A percentile compares a stretch with the other conserved stretches of the same genome.
These are phyloP conservation scores for Nidularia pulvinata DNA, from an alignment of 768 basidiomycete species.

Conservation along the genomic window DNA sequence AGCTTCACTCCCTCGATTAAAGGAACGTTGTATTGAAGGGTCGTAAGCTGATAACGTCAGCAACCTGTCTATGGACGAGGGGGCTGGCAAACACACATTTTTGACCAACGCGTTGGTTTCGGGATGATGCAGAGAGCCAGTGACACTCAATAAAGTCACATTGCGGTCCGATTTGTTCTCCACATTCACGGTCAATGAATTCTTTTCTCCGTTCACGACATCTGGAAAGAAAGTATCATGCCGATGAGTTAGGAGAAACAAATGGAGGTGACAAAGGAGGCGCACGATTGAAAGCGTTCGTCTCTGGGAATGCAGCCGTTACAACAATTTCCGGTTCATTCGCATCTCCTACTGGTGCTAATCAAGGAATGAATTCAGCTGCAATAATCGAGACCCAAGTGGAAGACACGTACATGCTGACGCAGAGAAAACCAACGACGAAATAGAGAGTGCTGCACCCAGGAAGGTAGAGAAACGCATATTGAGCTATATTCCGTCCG, in stretches of 20 bases:
- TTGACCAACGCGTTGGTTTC: slow-evolving; percentile 65
- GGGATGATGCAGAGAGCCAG: slow-evolving; percentile 68
- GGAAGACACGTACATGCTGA: slow-evolving; percentile 14
- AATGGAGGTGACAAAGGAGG: slow-evolving; percentile 10
- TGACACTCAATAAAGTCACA: slow-evolving; percentile 62
- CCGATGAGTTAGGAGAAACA: slow-evolving; percentile 10
- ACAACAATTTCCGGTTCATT: slow-evolving; percentile 54
- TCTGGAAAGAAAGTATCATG: slow-evolving; percentile 40
- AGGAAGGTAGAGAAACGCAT: slow-evolving; percentile 24
- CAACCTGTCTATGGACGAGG: neutral
- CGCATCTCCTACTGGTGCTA: slow-evolving; percentile 23
- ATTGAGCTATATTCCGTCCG: slow-evolving; percentile 1
- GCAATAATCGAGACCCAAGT: neutral
- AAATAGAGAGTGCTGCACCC: slow-evolving; percentile 18
- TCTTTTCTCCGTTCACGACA: slow-evolving; percentile 83
- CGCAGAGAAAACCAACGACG: slow-evolving; percentile 14
- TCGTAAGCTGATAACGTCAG: slow-evolving; percentile 47
- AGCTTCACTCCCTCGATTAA: slow-evolving; percentile 58
- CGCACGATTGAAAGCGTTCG: slow-evolving; percentile 79
- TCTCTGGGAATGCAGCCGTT: slow-evolving; percentile 63
- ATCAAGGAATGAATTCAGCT: neutral
- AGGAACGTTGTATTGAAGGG: slow-evolving; percentile 47
- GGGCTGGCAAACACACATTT: slow-evolving; percentile 47
- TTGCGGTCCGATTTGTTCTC: slow-evolving; percentile 80
- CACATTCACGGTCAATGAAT: slow-evolving; percentile 59